Evolutionary conservation across 2,329 filamentous ascomycete species (phyloP).

Genomic region (Claviceps paspali): DNA sequence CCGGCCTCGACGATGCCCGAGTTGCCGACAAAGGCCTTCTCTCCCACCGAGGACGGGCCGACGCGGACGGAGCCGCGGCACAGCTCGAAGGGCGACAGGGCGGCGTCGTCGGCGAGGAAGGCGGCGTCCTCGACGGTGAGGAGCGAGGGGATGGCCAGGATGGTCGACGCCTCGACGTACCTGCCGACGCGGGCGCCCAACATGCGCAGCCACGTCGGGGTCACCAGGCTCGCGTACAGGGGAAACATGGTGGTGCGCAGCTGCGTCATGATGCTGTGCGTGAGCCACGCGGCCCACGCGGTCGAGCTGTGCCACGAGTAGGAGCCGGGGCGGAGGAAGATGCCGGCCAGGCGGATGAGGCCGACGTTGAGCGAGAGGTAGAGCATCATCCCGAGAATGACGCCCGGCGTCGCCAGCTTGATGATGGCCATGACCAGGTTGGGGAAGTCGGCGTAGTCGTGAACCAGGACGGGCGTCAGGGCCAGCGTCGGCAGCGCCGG

Average conservation of each 20-base stretch:
- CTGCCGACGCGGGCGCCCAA: constrained; percentile 9
- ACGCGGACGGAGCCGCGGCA: constrained; percentile 6
- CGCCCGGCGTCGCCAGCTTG: constrained; percentile 5
- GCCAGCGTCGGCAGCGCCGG: constrained; percentile 4
- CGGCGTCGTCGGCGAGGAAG: constrained; percentile 11
- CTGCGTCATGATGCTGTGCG: constrained; percentile 8
- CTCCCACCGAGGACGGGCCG: constrained; percentile 6
- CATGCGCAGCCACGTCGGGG: constrained; percentile 8
- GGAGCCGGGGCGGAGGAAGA: constrained; percentile 7
- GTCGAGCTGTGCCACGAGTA: constrained; percentile 10
- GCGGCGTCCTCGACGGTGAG: constrained; percentile 9
- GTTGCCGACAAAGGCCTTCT: constrained; percentile 10
- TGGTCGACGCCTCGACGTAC: constrained; percentile 9
- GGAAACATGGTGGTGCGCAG: constrained; percentile 7
- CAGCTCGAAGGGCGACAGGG: constrained; percentile 9
- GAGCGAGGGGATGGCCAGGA: constrained; percentile 9
- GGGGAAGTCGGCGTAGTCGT: constrained; percentile 6
- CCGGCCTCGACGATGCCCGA: constrained; percentile 9
- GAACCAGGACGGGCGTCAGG: constrained; percentile 6
- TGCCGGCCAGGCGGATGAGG: constrained; percentile 6
- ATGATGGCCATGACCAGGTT: constrained; percentile 4
- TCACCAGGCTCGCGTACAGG: constrained; percentile 10
- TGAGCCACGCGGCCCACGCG: constrained; percentile 10
- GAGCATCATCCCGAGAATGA: constrained; percentile 5
- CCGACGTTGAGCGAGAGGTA: not conserved